A percentile compares a stretch with the other conserved stretches of the same genome.
These are phyloP conservation scores for Calonectria henricotiae DNA, from an alignment of 2,329 filamentous ascomycete genomes.

Conservation along the genomic window DNA sequence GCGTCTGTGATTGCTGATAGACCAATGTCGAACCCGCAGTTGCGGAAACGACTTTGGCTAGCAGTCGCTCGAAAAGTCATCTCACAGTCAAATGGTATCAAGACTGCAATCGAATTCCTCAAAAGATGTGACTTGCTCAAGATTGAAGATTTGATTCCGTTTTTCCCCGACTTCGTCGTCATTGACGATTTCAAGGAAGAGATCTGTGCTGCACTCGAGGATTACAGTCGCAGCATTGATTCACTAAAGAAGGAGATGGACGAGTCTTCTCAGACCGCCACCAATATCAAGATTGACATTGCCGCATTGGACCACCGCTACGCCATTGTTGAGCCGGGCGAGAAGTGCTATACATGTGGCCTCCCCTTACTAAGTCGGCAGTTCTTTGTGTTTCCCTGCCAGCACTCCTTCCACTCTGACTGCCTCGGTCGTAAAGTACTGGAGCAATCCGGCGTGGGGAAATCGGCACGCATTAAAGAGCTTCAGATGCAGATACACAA, in stretches of 20 bases:
- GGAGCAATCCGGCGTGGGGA: constrained; percentile 83
- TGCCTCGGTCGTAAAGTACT: constrained; percentile 91
- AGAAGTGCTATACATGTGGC: constrained; percentile 91
- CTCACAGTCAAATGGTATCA: constrained; percentile 88
- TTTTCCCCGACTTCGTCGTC: constrained; percentile 98
- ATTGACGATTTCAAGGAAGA: constrained; percentile 99
- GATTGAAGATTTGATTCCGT: constrained; percentile 97
- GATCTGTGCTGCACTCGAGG: constrained; percentile 93
- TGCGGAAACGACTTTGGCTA: constrained; percentile 96
- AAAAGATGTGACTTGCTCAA: constrained; percentile 91
- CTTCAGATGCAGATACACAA: constrained; percentile 88
- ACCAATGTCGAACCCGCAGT: constrained; percentile 81
- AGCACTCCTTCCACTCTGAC: constrained; percentile 97
- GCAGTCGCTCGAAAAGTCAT: constrained; percentile 97
- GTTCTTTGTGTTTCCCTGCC: constrained; percentile 98
- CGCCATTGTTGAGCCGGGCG: constrained; percentile 95
- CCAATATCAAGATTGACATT: constrained; percentile 93
- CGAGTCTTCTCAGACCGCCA: constrained; percentile 88
- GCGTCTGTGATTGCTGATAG: constrained; percentile 92
- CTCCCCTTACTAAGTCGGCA: constrained; percentile 90
- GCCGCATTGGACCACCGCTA: constrained; percentile 89
- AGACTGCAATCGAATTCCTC: constrained; percentile 92
- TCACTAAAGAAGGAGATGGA: constrained; percentile 94
- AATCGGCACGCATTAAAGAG: constrained; percentile 86
- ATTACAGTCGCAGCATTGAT: constrained; percentile 94